These are phyloP conservation scores for Fusarium siculi DNA, from an alignment of 2,329 filamentous ascomycete species.

Conservation along the genomic window DNA sequence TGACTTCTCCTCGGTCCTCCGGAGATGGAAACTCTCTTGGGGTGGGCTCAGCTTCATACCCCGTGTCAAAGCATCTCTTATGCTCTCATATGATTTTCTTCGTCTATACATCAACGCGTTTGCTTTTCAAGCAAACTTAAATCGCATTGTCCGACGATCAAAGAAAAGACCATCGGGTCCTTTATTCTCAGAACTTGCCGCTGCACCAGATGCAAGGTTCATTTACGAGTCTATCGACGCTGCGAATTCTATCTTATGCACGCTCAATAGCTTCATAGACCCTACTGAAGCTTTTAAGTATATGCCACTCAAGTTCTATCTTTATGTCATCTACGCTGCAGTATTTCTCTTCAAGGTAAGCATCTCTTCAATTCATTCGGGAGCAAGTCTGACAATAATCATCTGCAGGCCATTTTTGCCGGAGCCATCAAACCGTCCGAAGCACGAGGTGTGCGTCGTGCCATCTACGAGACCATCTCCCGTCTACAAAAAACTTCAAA, in stretches of 20 bases:
- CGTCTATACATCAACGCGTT: slow-evolving; percentile 80
- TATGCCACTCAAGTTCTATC: slow-evolving; percentile 72
- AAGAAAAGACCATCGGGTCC: slow-evolving; percentile 49
- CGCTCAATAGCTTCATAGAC: slow-evolving; percentile 68
- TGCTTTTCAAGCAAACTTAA: slow-evolving; percentile 76
- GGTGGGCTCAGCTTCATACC: slow-evolving; percentile 72
- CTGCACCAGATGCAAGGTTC: slow-evolving; percentile 71
- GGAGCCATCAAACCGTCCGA: slow-evolving; percentile 67
- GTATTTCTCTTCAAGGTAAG: slow-evolving; percentile 72
- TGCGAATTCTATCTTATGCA: slow-evolving; percentile 69
- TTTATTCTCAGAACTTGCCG: slow-evolving; percentile 64
- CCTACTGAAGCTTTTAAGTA: slow-evolving; percentile 68
- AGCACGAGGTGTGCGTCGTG: slow-evolving; percentile 64
- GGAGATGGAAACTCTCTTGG: slow-evolving; percentile 78
- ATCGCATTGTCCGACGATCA: slow-evolving; percentile 53
- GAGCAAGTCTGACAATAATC: background rate
- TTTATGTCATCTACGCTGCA: slow-evolving; percentile 71
- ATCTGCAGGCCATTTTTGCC: slow-evolving; percentile 47
- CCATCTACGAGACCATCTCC: slow-evolving; percentile 68
- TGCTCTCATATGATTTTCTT: slow-evolving; percentile 78
- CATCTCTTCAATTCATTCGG: fast-evolving
- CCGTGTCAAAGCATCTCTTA: slow-evolving; percentile 72
- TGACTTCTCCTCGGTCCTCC: slow-evolving; percentile 75
- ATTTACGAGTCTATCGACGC: slow-evolving; percentile 74
- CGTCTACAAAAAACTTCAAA: slow-evolving; percentile 68